Conservation (phyloP, 1,139 yeast species). For the Sugiyamaella sp. region DNA sequence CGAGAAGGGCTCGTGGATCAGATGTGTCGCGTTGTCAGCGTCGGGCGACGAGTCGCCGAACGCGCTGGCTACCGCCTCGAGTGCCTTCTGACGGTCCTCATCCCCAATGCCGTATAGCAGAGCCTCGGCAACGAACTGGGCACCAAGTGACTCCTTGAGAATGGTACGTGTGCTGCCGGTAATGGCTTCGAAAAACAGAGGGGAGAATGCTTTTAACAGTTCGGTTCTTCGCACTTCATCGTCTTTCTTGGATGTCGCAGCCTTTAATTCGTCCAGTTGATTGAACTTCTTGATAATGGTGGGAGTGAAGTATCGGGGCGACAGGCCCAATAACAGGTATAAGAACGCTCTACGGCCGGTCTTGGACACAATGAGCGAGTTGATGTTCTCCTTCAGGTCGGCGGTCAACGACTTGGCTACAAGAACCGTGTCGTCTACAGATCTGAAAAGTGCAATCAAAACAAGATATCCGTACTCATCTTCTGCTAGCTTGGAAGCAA, state of each 20-base stretch:
- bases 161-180: conserved; percentile 53
- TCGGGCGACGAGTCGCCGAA: conserved; percentile 48
- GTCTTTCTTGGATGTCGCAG: conserved; percentile 74
- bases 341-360: conserved; percentile 88
- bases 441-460: conserved; percentile 74
- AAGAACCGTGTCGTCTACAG: conserved; percentile 92
- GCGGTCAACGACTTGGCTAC: conserved; percentile 70
- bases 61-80: conserved; percentile 59
- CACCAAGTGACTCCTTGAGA: conserved; percentile 71
- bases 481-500: conserved; percentile 69
- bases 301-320: conserved; percentile 83
- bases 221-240: conserved; percentile 75
- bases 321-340: conserved; percentile 76
- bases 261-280: conserved; percentile 65
- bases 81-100: conserved; percentile 51
- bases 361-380: conserved; percentile 66
- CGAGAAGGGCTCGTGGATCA: conserved; percentile 67
- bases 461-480: conserved; percentile 89
- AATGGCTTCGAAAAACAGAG: conserved; percentile 62
- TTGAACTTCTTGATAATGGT: conserved; percentile 60
- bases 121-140: conserved; percentile 80
- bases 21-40: conserved; percentile 71
- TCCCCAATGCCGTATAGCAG: conserved; percentile 60
- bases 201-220: conserved; percentile 65
- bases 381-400: conserved; percentile 59